Evolutionary conservation across 2,329 filamentous ascomycete species (phyloP).

Genomic region (Aspergillus flavus): DNA sequence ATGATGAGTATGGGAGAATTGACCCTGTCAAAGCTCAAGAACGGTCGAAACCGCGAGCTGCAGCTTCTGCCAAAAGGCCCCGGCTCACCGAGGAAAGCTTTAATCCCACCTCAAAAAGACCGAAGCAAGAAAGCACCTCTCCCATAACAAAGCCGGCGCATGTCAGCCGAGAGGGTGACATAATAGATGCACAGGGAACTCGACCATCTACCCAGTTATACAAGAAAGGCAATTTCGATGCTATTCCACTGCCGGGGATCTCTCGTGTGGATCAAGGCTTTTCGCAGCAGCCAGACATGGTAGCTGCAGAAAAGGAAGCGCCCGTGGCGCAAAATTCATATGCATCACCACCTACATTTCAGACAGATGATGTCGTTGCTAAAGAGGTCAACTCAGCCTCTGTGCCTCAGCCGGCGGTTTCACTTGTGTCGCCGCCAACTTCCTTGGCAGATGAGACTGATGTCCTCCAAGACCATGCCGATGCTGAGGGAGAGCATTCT

Average conservation of each 20-base stretch:
- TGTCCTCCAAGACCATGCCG: conserved; percentile 33
- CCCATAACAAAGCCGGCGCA: conserved; percentile 27
- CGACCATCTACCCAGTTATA: conserved; percentile 18
- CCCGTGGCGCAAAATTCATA: conserved; percentile 33
- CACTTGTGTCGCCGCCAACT: conserved; percentile 49
- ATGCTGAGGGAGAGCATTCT: conserved; percentile 34
- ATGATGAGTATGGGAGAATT: conserved; percentile 65
- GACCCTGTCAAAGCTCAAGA: conserved; percentile 67
- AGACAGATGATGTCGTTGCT: conserved; percentile 35
- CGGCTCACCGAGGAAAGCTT: conserved; percentile 45
- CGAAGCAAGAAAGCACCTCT: conserved; percentile 38
- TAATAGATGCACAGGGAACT: conserved; percentile 17
- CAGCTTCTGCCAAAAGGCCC: conserved; percentile 58
- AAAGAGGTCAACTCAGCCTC: conserved; percentile 31
- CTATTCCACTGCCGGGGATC: conserved; percentile 1
- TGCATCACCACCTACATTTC: conserved; percentile 41
- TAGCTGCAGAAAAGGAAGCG: conserved; percentile 22
- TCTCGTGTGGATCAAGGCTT: conserved; percentile 11
- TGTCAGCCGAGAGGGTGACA: conserved; percentile 24
- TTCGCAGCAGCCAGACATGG: conserved; percentile 17
- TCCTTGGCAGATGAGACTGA: conserved; percentile 47
- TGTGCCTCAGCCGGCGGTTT: conserved; percentile 36
- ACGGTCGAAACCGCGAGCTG: conserved; percentile 61
- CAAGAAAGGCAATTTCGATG: conserved; percentile 12
- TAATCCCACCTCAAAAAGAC: conserved; percentile 32